Evolutionary conservation across 2,329 filamentous ascomycete genomes (phyloP), one percentile per base, ranked within the genome.

Genomic region (Arthrobotrys sphaeroides): DNA sequence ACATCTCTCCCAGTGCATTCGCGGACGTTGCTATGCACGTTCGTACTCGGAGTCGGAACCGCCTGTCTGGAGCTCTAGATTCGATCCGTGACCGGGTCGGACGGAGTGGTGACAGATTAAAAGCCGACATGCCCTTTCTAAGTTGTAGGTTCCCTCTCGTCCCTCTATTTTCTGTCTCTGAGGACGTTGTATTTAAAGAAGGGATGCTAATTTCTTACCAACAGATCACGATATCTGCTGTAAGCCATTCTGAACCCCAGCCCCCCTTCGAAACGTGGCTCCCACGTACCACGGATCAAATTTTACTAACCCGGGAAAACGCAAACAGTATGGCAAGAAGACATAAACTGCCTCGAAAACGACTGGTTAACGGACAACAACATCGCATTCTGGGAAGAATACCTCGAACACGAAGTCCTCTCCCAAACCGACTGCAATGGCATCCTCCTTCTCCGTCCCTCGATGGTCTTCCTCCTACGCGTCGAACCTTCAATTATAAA

Each of bases 291-390:
- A n/a, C n/a, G n/a, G n/a, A n/a, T n/a, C n/a, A n/a, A n/a, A n/a
- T n/a, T n/a, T n/a, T n/a, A n/a, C n/a, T n/a, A n/a, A n/a, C n/a
- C n/a, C n/a, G n/a, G n/a, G n/a, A n/a, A n/a, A n/a, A n/a, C n/a
- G n/a, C n/a, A 18, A 12, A 40, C 81, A 94, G 92, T 98, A 79
- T 97, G 92, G 59, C 88, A 90, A 81, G 92, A 95, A 82, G 95
- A 99, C 83, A 88, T 98, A 79, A 91, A 94, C 82, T 90, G 91
- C 13, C 88, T 99, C 72, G 93, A 91, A 83, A 87, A 91, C 83
- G 95, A 97, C 85, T 99, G 95, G 95, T 86, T 99, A 61, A 97
- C 94, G 45, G 95, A 99, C 82, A 97, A 97, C 84, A 94, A 93
- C 79, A 98, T 99, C 78, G 90, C 93, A 59, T 98, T 99, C 82